phyloP scores from a whole-genome alignment of 169 alveolate genomes.

The Plasmodium chabaudi region DNA sequence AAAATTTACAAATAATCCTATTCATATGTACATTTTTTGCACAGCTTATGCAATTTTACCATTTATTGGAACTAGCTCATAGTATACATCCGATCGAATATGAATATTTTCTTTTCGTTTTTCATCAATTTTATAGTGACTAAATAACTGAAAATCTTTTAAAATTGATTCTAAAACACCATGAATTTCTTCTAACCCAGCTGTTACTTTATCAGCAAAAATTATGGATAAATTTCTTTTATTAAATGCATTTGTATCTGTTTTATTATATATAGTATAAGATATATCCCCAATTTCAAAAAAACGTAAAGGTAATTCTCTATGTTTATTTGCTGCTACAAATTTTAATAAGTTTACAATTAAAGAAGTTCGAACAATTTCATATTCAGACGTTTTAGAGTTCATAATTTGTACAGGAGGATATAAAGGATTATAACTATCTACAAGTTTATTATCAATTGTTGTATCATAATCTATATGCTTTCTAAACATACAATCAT shows the following conservation, averaged over 20 bases:
- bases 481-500: constrained; percentile 76
- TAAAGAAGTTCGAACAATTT: constrained; percentile 93
- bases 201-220: constrained; percentile 83
- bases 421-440: constrained; percentile 37
- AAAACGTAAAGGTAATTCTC: constrained; percentile 93
- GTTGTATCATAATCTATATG: constrained; percentile 54
- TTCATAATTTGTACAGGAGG: constrained; percentile 92
- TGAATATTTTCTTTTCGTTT: constrained; percentile 56
- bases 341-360: constrained; percentile 94
- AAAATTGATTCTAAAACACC: constrained; percentile 79
- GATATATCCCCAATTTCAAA: constrained; percentile 95
- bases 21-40: no score
- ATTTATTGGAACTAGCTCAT: constrained; percentile 30
- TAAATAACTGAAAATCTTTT: constrained; percentile 58
- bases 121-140: constrained; percentile 71
- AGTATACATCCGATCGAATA: constrained; percentile 46
- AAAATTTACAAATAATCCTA: no score
- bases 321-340: constrained; percentile 89
- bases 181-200: constrained; percentile 84
- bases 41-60: constrained; percentile 5
- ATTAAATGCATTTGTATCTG: constrained; percentile 89
- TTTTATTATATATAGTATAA: constrained; percentile 79
- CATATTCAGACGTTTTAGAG: constrained; percentile 94
- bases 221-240: constrained; percentile 87
- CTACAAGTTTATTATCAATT: constrained; percentile 25